Evolutionary conservation across 192 early-diverging fungal genomes (phyloP).

Genomic region (Coemansia sp.): DNA sequence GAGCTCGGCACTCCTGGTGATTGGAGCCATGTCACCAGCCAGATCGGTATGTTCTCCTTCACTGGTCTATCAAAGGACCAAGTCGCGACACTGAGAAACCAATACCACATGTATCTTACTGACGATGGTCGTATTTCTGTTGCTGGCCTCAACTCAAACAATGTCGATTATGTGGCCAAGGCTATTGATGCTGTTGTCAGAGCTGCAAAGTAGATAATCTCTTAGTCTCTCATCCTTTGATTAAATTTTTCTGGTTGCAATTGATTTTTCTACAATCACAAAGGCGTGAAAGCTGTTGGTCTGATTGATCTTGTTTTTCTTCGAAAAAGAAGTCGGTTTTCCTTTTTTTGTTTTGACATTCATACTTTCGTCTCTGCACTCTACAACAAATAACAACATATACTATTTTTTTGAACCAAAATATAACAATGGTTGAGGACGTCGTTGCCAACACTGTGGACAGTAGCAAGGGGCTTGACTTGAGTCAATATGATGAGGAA

Average conservation of each 20-base stretch:
- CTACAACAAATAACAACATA: too few relatives aligned
- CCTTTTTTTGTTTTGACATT: background rate
- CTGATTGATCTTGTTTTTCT: conserved; percentile 1
- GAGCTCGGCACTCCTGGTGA: conserved; percentile 83
- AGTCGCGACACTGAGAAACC: conserved; percentile 73
- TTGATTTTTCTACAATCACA: too few relatives aligned
- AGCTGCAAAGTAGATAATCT: conserved; percentile 49
- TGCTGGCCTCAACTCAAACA: conserved; percentile 86
- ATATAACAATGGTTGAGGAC: conserved; percentile 6
- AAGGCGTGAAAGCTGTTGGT: too few relatives aligned
- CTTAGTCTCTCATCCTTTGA: too few relatives aligned
- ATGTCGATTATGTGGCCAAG: conserved; percentile 86
- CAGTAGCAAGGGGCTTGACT: conserved; percentile 32
- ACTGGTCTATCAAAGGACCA: conserved; percentile 81
- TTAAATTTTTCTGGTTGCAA: too few relatives aligned
- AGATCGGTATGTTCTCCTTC: conserved; percentile 99
- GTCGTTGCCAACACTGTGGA: background rate
- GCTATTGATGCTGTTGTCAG: conserved; percentile 90
- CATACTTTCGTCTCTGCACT: background rate
- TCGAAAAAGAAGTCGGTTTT: too few relatives aligned
- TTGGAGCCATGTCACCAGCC: conserved; percentile 93
- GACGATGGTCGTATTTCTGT: conserved; percentile 95
- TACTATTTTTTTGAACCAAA: too few relatives aligned
- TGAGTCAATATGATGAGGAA: conserved; percentile 69
- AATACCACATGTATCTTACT: conserved; percentile 93